Evolutionary conservation across 2,329 filamentous ascomycete species (phyloP).

Genomic region (Colletotrichum orbiculare): DNA sequence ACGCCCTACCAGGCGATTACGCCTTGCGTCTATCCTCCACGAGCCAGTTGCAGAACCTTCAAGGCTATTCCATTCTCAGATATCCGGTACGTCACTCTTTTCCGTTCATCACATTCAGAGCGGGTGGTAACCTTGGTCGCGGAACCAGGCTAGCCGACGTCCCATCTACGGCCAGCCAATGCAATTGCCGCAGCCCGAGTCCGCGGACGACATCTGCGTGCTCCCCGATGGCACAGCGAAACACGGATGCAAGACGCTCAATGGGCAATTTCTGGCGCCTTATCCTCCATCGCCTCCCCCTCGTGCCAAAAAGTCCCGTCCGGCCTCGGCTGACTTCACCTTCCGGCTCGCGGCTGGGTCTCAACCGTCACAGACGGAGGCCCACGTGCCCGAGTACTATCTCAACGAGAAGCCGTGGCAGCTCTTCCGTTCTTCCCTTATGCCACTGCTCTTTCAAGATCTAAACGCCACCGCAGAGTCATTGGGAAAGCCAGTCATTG

Average conservation of each 20-base stretch:
- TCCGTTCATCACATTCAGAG: too few species aligned
- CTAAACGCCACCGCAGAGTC: not conserved
- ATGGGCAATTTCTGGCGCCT: not conserved
- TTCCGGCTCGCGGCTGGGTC: slow-evolving; percentile 20
- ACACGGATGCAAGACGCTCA: slow-evolving; percentile 25
- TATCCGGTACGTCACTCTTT: slow-evolving; percentile 20
- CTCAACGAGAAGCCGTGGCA: slow-evolving; percentile 36
- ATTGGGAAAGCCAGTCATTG: slow-evolving; percentile 20
- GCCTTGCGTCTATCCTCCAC: slow-evolving; percentile 40
- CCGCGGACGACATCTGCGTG: slow-evolving; percentile 30
- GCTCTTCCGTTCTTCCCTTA: slow-evolving; percentile 33
- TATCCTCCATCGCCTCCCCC: slow-evolving; percentile 30
- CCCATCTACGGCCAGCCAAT: slow-evolving; percentile 38
- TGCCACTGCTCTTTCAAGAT: slow-evolving; percentile 36
- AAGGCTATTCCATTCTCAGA: slow-evolving; percentile 38
- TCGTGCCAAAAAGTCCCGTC: slow-evolving; percentile 31
- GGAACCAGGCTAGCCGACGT: slow-evolving; percentile 5
- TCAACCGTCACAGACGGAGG: slow-evolving; percentile 21
- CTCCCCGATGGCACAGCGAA: slow-evolving; percentile 33
- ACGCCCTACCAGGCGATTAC: slow-evolving; percentile 38
- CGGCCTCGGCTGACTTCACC: slow-evolving; percentile 26
- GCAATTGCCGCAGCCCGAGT: slow-evolving; percentile 30
- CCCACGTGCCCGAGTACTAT: slow-evolving; percentile 13
- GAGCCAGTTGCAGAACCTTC: slow-evolving; percentile 40
- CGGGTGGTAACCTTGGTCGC: too few species aligned